Percentiles rank a stretch among this genome's conserved stretches.
Evolutionary conservation across 2,329 filamentous ascomycete genomes (phyloP).

Genomic region (Neodidymelliopsis sp.): DNA sequence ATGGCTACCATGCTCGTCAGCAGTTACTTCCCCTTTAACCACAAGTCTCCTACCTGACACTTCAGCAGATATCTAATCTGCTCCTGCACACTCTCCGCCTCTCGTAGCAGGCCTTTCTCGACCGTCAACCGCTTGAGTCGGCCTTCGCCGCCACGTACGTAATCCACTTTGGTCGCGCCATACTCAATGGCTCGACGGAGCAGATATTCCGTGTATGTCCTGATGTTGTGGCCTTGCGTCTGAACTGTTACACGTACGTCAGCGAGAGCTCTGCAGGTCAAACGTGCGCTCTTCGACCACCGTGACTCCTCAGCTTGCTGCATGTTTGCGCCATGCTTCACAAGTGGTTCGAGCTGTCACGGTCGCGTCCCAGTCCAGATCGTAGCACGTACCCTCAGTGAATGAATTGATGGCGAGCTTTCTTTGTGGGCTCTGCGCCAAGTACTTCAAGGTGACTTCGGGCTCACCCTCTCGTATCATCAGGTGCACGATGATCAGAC

Average conservation of each 20-base stretch:
- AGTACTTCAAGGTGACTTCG: conserved; percentile 84
- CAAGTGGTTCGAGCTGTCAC: neutral
- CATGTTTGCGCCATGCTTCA: neutral
- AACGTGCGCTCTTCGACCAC: neutral
- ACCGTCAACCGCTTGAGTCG: conserved; percentile 85
- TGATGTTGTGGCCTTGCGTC: conserved; percentile 93
- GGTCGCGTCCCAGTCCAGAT: neutral
- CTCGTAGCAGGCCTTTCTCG: conserved; percentile 89
- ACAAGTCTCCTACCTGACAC: conserved; percentile 75
- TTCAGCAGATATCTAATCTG: conserved; percentile 86
- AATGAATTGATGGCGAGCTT: conserved; percentile 89
- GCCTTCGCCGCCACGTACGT: conserved; percentile 82
- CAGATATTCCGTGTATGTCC: conserved; percentile 88
- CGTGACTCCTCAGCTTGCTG: neutral
- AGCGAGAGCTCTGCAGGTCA: conserved; percentile 36
- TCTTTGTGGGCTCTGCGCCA: conserved; percentile 78
- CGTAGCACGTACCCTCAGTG: conserved; percentile 75
- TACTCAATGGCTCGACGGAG: conserved; percentile 82
- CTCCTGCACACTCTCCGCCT: conserved; percentile 88
- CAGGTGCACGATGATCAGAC: conserved; percentile 90
- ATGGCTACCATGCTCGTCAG: conserved; percentile 63
- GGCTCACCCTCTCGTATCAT: conserved; percentile 97
- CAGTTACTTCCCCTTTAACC: neutral
- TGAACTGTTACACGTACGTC: conserved; percentile 73
- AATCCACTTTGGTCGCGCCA: conserved; percentile 85